A percentile compares a stretch with the other conserved stretches of the same genome.
These are phyloP conservation scores for Boletus subparvulus DNA, from an alignment of 768 basidiomycete species.

Conservation along the genomic window DNA sequence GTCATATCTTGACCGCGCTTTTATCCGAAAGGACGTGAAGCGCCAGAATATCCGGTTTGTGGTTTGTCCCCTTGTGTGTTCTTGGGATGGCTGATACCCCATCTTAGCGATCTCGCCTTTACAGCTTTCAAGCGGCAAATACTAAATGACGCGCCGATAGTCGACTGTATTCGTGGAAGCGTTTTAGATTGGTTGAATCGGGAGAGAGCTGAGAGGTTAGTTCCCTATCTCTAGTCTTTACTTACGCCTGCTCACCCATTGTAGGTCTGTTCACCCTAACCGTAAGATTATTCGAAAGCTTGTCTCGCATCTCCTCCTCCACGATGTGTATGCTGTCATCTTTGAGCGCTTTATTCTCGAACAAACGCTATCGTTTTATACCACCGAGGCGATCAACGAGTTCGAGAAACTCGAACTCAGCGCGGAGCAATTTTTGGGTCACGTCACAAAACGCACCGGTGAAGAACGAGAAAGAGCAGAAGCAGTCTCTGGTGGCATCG, in stretches of 20 bases:
- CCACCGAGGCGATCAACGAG: conserved; percentile 44
- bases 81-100: neutral
- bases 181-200: conserved; percentile 51
- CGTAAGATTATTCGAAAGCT: conserved; percentile 48
- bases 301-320: conserved; percentile 54
- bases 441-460: conserved; percentile 43
- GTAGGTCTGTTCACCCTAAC: conserved; percentile 38
- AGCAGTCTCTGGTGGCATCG: conserved; percentile 45
- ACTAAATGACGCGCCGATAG: conserved; percentile 48
- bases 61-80: neutral
- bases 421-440: conserved; percentile 54
- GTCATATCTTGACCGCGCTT: conserved; percentile 71
- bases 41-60: conserved; percentile 47
- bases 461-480: conserved; percentile 60
- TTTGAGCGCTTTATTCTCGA: conserved; percentile 60
- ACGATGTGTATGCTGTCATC: conserved; percentile 52
- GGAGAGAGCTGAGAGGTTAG: conserved; percentile 50
- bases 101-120: conserved; percentile 54
- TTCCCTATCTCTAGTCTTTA: neutral
- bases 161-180: conserved; percentile 42
- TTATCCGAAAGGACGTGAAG: conserved; percentile 44
- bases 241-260: neutral
- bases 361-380: conserved; percentile 53
- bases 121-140: conserved; percentile 50
- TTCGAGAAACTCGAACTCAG: conserved; percentile 32